Conservation (phyloP, 805 yeast genomes). For the Candida dendrica region DNA sequence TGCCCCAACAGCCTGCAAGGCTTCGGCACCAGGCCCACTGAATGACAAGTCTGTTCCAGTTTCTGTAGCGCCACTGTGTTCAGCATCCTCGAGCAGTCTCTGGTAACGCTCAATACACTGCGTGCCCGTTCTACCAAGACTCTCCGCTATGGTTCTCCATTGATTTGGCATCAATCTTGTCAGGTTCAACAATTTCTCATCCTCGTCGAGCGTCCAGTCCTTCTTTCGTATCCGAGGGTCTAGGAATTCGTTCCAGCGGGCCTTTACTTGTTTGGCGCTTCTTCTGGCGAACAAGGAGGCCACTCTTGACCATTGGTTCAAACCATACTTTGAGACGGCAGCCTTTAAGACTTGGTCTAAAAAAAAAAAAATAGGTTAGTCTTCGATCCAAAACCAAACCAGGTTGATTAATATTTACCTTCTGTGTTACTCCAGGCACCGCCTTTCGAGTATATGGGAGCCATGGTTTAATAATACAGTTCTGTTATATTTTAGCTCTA, state of each 20-base stretch:
- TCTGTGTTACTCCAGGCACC: slow-evolving; percentile 84
- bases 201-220: slow-evolving; percentile 75
- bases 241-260: slow-evolving; percentile 86
- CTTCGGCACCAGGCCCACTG: slow-evolving; percentile 47
- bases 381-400: no score
- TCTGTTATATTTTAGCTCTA: no score
- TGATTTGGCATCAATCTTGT: slow-evolving; percentile 80
- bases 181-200: slow-evolving; percentile 56
- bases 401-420: slow-evolving; percentile 5
- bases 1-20: slow-evolving; percentile 31
- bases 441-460: slow-evolving; percentile 72
- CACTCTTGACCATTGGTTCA: slow-evolving; percentile 91
- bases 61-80: no score
- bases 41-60: slow-evolving; percentile 32
- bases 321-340: slow-evolving; percentile 87
- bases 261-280: slow-evolving; percentile 86
- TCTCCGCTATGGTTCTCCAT: slow-evolving; percentile 86
- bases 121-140: slow-evolving; percentile 78
- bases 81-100: slow-evolving; percentile 50
- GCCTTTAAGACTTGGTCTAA: slow-evolving; percentile 80
- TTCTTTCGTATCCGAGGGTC: slow-evolving; percentile 61
- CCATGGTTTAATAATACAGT: no score
- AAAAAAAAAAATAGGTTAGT: no score
- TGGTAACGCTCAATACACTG: slow-evolving; percentile 85
- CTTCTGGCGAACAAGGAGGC: slow-evolving; percentile 80